Evolutionary conservation across 2,329 filamentous ascomycete species (phyloP).

Genomic region (Calycina herbarum): DNA sequence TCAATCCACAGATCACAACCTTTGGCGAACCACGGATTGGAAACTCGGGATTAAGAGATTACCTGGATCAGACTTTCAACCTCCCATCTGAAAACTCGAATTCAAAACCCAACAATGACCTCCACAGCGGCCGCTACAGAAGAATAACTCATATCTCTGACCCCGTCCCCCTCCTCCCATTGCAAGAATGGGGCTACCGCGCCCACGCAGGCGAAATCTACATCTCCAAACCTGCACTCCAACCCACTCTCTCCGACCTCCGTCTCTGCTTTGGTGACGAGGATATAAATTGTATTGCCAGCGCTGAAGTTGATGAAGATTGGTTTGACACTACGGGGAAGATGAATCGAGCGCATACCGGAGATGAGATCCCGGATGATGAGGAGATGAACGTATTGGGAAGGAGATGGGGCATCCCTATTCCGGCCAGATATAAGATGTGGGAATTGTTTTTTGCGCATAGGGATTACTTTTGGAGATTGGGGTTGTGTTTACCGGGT

Average conservation of each 20-base stretch:
- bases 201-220: constrained; percentile 86
- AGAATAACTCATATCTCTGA: constrained; percentile 83
- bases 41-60: constrained; percentile 55
- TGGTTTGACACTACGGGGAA: constrained; percentile 17
- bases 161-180: constrained; percentile 81
- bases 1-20: constrained; percentile 77
- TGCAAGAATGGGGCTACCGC: constrained; percentile 81
- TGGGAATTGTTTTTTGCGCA: constrained; percentile 94
- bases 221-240: constrained; percentile 70
- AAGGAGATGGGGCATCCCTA: constrained; percentile 32
- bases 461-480: constrained; percentile 92
- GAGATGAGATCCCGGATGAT: constrained; percentile 45
- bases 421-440: constrained; percentile 61
- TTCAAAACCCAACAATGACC: not conserved
- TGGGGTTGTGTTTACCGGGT: constrained; percentile 85
- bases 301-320: constrained; percentile 35
- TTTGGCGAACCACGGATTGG: constrained; percentile 82
- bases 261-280: constrained; percentile 67
- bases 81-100: not conserved
- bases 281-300: constrained; percentile 61
- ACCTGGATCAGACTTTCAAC: constrained; percentile 54
- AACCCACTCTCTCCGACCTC: constrained; percentile 67
- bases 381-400: constrained; percentile 21
- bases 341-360: constrained; percentile 27
- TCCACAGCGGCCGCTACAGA: constrained; percentile 51